phyloP scores from a whole-genome alignment of 371 early-diverging fungal genomes.

The Chytridium lagenaria region DNA sequence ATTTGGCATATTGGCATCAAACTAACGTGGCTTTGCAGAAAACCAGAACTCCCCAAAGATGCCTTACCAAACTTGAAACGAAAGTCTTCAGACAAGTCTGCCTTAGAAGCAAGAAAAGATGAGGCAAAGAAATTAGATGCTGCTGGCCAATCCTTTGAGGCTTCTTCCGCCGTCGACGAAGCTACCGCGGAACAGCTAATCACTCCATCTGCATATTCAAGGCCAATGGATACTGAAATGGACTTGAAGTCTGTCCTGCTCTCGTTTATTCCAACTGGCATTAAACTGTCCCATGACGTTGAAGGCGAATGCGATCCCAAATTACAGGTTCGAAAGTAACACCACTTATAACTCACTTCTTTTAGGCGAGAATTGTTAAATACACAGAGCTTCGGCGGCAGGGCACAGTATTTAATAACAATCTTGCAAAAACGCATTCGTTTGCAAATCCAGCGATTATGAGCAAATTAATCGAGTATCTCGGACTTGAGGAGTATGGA shows the following conservation, averaged over 20 bases:
- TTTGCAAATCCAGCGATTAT: slow-evolving; percentile 83
- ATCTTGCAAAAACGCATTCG: slow-evolving; percentile 71
- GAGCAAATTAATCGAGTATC: slow-evolving; percentile 73
- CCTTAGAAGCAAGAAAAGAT: too few species aligned
- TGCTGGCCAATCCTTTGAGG: too few species aligned
- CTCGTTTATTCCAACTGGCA: slow-evolving; percentile 38
- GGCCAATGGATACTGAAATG: too few species aligned
- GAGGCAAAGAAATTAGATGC: too few species aligned
- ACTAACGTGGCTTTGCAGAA: too few species aligned
- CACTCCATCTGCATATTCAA: too few species aligned
- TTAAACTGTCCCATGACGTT: slow-evolving; percentile 62
- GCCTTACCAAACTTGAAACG: too few species aligned
- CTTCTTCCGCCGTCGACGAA: too few species aligned
- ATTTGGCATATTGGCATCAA: too few species aligned
- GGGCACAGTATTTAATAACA: slow-evolving; percentile 70
- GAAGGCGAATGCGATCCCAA: slow-evolving; percentile 57
- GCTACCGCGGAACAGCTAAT: too few species aligned
- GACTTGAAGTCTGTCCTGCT: neutral
- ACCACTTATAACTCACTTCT: slow-evolving; percentile 2
- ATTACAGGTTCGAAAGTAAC: slow-evolving; percentile 50
- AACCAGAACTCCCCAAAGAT: too few species aligned
- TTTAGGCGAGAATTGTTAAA: slow-evolving; percentile 60
- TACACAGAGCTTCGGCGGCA: slow-evolving; percentile 59
- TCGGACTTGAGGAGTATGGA: slow-evolving; percentile 74
- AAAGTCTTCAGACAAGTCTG: too few species aligned